phyloP scores from a whole-genome alignment of 106 monocot genomes.

The Iris macrosiphon region DNA sequence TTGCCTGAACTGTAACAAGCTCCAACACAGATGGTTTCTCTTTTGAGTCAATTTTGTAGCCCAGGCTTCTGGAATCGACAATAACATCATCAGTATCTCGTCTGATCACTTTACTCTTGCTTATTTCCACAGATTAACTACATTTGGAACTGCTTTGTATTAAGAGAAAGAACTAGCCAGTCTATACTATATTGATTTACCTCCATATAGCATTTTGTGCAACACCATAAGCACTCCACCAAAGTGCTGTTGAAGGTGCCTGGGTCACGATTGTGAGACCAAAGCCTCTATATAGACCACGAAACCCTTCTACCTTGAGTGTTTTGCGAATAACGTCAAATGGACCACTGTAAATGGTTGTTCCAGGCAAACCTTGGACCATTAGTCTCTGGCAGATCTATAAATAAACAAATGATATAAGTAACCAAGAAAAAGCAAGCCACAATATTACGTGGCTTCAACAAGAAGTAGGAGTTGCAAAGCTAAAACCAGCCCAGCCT shows the following conservation, averaged over 20 bases:
- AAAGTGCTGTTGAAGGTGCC: constrained; percentile 85
- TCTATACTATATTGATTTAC: constrained; percentile 21
- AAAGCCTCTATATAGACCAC: constrained; percentile 88
- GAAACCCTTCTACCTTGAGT: constrained; percentile 48
- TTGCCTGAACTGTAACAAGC: constrained; percentile 71
- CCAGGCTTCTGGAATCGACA: constrained; percentile 41
- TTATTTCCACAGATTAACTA: background rate
- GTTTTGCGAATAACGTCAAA: constrained; percentile 52
- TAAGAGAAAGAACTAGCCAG: no score
- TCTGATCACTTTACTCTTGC: background rate
- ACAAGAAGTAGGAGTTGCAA: no score
- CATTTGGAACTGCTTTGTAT: no score
- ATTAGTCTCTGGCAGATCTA: constrained; percentile 82
- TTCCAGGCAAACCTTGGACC: constrained; percentile 76
- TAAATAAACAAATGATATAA: no score
- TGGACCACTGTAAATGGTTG: constrained; percentile 48
- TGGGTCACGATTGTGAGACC: constrained; percentile 65
- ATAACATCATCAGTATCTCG: background rate
- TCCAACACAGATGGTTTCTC: constrained; percentile 65
- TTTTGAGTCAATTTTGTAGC: constrained; percentile 48
- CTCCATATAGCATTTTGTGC: constrained; percentile 88
- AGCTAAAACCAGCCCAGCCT: no score
- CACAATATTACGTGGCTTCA: no score
- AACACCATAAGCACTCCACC: constrained; percentile 84
- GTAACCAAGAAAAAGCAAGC: no score